Base-by-base conservation (phyloP, 163 green algal species). In the Scenedesmus sp. region DNA sequence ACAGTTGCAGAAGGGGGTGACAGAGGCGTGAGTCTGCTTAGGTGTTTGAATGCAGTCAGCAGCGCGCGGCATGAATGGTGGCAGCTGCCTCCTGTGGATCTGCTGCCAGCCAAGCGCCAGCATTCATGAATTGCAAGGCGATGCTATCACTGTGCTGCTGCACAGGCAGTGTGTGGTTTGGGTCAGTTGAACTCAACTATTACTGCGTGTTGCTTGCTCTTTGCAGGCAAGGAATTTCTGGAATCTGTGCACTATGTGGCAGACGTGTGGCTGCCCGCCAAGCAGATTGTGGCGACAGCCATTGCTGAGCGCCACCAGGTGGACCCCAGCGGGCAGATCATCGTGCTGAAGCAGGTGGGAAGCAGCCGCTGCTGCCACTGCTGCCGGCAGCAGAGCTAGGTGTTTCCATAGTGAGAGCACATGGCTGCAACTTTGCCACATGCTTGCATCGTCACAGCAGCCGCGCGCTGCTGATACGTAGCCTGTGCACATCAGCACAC, bases 251-350 rank as follows among this genome's bases (percentile, higher is more conserved):
- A 95, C 2, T 98, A 97, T 86, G 92, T 95, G 79, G 60, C 86
- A 62, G 89, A 96, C 82, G 91, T 89, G 20, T 99, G 98, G 98
- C 95, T 99, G 89, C 98, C 98, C 8, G 90, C 91, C 7, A 89
- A 93, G 89, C 76, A 92, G 7, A 92, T 97, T 15, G 97, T 99
- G 66, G 93, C 95, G 87, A 91, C 96, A 79, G 95, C 96, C 2
- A 86, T 99, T 3, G 88, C 96, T 23, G n/a, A 93, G 67, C 94
- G 97, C 9, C 76, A 90, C 23, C 60, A 94, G n/a, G 95, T 98
- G 67, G 94, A 99, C 94, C 84, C 95, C 52, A 97, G 92, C 15
- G 98, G 98, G 59, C 91, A 97, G 93, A 97, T 98, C 91, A 94
- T 98, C 26, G 76, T 92, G 60, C 94, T 99, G 2, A 91, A 95